Base-by-base conservation (phyloP, 1,284 basidiomycete genomes). In the Ganoderma sinense region DNA sequence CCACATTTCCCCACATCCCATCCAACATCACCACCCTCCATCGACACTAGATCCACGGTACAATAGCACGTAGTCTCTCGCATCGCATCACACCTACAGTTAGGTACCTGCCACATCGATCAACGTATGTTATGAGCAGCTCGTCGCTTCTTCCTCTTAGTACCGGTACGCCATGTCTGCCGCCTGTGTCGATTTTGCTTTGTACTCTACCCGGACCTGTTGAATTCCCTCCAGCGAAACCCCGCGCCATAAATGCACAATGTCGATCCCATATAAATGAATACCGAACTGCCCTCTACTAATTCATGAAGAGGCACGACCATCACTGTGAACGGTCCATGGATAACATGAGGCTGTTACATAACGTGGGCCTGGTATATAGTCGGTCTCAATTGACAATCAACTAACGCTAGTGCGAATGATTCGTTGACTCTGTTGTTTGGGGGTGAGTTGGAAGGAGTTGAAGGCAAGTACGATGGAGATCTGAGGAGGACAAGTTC, bases 261-360 rank as follows among this genome's bases (percentile, higher is more conserved):
- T 64, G 56, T 59, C n/a, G 18, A 64, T 48, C 7, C 26, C 20
- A 51, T 26, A 14, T 51, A 7, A 45, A 14, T 51, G 7, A 45
- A 40, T 11, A 29, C 4, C 20, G 11, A 23, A 23, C 13, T 13
- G 10, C 10, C 7, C 16, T 51, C 11, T 41, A 33, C 73, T 72
- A 86, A 94, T 77, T 94, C 14, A 41, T 18, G 14, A 14, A 14
- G 5, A 41, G 41, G 41, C 41, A 18, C 5, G 41, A 14, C 41
- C 18, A 41, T 41, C 14, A 14, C 18, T 5, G 14, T 41, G 14
- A 41, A 18, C 14, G 18, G 14, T 41, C 14, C 18, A 41, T 16
- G 2, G 41, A 94, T 43, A 91, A 93, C 36, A 10, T n/a, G n/a
- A n/a, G n/a, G n/a, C n/a, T n/a, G n/a, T n/a, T n/a, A n/a, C n/a